Evolutionary conservation across 2,329 filamentous ascomycete species (phyloP).

Genomic region (Aspergillus oerlinghausenensis): DNA sequence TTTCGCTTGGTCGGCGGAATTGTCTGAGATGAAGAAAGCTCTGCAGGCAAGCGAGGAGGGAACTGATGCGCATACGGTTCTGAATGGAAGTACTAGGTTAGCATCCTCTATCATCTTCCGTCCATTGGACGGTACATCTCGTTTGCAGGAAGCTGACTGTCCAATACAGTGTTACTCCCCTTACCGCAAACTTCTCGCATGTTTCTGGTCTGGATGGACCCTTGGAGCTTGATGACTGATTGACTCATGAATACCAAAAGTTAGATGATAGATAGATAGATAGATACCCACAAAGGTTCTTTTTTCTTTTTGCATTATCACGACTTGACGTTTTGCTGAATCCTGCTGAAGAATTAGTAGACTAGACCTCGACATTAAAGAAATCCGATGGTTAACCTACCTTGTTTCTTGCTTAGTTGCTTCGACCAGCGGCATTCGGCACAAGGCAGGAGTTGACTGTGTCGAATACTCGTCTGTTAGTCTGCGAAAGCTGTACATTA

Average conservation of each 20-base stretch:
- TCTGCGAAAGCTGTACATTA: not conserved
- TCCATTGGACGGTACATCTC: constrained; percentile 1
- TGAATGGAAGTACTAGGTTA: constrained; percentile 76
- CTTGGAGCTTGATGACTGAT: constrained; percentile 54
- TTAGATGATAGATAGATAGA: constrained; percentile 6
- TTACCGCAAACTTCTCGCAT: constrained; percentile 88
- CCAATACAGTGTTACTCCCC: constrained; percentile 66
- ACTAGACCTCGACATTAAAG: not conserved
- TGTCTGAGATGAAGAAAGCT: constrained; percentile 78
- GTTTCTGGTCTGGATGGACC: constrained; percentile 60
- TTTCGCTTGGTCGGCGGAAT: constrained; percentile 85
- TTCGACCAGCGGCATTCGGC: not conserved
- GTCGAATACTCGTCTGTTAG: not conserved
- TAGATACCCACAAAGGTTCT: constrained; percentile 25
- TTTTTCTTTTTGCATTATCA: not conserved
- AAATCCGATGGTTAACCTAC: not conserved
- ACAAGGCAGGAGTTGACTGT: not conserved
- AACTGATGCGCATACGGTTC: constrained; percentile 86
- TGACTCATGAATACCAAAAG: constrained; percentile 13
- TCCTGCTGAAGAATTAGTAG: not conserved
- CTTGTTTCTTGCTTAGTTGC: not conserved
- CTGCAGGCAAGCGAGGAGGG: constrained; percentile 70
- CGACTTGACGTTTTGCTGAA: not conserved
- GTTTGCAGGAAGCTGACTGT: not conserved
- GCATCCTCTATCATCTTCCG: not conserved